Percentiles rank a stretch among this genome's conserved stretches.
phyloP scores from a whole-genome alignment of 306 rosid species.

The peach (Prunus persica) region DNA sequence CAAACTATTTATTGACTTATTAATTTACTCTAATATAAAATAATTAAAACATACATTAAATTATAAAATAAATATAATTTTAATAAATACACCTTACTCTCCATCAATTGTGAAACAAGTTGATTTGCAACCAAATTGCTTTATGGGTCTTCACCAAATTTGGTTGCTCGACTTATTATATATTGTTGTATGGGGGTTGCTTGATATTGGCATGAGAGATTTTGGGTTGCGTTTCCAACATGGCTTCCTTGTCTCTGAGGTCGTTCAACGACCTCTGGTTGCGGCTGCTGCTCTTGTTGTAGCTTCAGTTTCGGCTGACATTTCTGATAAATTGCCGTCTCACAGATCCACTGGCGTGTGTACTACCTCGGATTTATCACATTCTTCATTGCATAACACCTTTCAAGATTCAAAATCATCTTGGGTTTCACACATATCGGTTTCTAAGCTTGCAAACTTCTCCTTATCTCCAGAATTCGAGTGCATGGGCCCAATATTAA shows the following conservation, averaged over 20 bases:
- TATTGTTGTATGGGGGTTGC: not conserved
- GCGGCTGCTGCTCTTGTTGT: constrained; percentile 80
- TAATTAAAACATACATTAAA: too few relatives aligned
- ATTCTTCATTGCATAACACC: constrained; percentile 21
- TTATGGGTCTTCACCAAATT: not conserved
- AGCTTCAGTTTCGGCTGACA: constrained; percentile 70
- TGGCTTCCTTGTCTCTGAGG: constrained; percentile 81
- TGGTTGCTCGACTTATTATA: not conserved
- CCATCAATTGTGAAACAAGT: too few relatives aligned
- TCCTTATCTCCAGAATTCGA: constrained; percentile 52
- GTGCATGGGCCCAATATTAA: constrained; percentile 55
- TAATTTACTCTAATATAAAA: too few relatives aligned
- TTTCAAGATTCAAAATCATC: constrained; percentile 34
- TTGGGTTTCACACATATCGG: constrained; percentile 52
- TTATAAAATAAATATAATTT: too few relatives aligned
- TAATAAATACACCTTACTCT: too few relatives aligned
- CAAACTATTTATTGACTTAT: too few relatives aligned
- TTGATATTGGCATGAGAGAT: constrained; percentile 32
- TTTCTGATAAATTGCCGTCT: constrained; percentile 50
- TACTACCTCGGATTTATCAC: constrained; percentile 36
- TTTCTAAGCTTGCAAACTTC: constrained; percentile 55
- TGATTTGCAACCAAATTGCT: too few relatives aligned
- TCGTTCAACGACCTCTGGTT: constrained; percentile 75
- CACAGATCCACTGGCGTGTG: constrained; percentile 33
- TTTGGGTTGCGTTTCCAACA: constrained; percentile 26